Conservation (phyloP, 1,139 yeast species). For the Kodamaea plutei region DNA sequence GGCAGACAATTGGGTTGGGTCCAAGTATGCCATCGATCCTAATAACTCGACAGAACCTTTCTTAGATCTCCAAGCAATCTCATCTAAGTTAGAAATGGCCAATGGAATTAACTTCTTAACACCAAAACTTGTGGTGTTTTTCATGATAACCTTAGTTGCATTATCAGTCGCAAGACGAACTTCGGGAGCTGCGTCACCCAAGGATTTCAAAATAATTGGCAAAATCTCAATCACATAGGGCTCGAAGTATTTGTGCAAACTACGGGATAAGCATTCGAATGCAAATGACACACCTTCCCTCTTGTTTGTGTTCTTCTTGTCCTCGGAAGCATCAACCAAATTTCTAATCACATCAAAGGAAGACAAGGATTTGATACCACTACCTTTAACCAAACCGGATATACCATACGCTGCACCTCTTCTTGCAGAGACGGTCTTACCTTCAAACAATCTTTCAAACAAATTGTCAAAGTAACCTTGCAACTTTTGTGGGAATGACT, state of each 20-base stretch:
- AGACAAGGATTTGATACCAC: slow-evolving; percentile 73
- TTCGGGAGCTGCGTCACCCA: slow-evolving; percentile 82
- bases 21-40: slow-evolving; percentile 97
- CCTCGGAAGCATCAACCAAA: slow-evolving; percentile 83
- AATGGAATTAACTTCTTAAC: slow-evolving; percentile 87
- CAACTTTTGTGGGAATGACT: slow-evolving; percentile 47
- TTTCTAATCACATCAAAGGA: slow-evolving; percentile 74
- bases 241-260: slow-evolving; percentile 75
- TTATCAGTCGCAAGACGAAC: slow-evolving; percentile 87
- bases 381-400: slow-evolving; percentile 88
- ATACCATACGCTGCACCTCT: slow-evolving; percentile 97
- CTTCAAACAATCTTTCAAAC: slow-evolving; percentile 54
- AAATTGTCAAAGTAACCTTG: slow-evolving; percentile 53
- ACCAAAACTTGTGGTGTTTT: slow-evolving; percentile 87
- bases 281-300: slow-evolving; percentile 90
- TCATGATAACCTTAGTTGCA: slow-evolving; percentile 88
- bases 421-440: slow-evolving; percentile 52
- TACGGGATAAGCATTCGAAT: slow-evolving; percentile 76
- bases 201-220: slow-evolving; percentile 71
- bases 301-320: slow-evolving; percentile 66
- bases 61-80: slow-evolving; percentile 93
- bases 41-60: slow-evolving; percentile 94
- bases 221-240: slow-evolving; percentile 89
- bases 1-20: slow-evolving; percentile 88
- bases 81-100: slow-evolving; percentile 81